These are phyloP conservation scores for Heterobasidion irregulare DNA, from an alignment of 1,284 basidiomycete species.

Conservation along the genomic window DNA sequence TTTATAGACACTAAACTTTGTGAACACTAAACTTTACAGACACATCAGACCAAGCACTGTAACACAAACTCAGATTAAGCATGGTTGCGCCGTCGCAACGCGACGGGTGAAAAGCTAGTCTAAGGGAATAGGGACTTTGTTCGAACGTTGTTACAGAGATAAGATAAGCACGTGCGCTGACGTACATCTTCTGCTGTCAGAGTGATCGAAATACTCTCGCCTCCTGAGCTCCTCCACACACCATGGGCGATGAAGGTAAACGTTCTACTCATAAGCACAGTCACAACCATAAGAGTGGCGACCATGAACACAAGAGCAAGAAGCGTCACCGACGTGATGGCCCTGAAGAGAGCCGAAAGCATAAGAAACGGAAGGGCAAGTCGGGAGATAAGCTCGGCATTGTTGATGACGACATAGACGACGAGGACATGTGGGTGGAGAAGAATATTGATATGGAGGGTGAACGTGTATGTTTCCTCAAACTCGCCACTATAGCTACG, in stretches of 20 bases:
- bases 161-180: background rate
- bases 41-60: too few species aligned
- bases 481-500: slow-evolving; percentile 3
- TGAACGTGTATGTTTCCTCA: slow-evolving; percentile 44
- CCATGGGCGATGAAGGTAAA: slow-evolving; percentile 12
- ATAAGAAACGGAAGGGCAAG: slow-evolving; percentile 25
- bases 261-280: slow-evolving; percentile 27
- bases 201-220: background rate
- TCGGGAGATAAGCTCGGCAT: slow-evolving; percentile 30
- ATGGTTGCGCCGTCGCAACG: too few species aligned
- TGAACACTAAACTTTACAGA: too few species aligned
- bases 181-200: background rate
- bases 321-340: slow-evolving; percentile 44
- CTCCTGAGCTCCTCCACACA: too few species aligned
- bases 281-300: slow-evolving; percentile 24
- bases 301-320: slow-evolving; percentile 33
- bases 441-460: slow-evolving; percentile 79
- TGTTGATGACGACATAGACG: slow-evolving; percentile 61
- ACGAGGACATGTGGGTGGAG: slow-evolving; percentile 78
- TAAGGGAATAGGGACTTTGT: too few species aligned
- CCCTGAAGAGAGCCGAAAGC: slow-evolving; percentile 22
- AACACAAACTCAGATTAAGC: too few species aligned
- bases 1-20: too few species aligned
- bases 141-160: too few species aligned
- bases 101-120: too few species aligned